Conservation (phyloP, 495 filamentous ascomycete species). For the Trichoderma parareesei region DNA sequence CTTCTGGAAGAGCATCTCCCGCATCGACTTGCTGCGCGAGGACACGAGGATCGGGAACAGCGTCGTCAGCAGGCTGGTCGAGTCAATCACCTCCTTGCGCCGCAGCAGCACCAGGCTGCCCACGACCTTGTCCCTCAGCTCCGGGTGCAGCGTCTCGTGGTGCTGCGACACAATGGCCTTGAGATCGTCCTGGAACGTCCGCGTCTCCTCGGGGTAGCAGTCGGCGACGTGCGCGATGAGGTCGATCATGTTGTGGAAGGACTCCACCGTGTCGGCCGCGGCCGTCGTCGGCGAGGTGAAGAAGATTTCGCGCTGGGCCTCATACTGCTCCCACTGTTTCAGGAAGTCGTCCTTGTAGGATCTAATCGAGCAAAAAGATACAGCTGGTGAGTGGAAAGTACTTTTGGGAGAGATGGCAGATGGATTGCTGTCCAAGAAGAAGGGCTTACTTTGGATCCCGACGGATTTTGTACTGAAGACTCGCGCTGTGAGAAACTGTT, state of each 20-base stretch:
- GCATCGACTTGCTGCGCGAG: slow-evolving; percentile 79
- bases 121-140: slow-evolving; percentile 89
- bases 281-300: slow-evolving; percentile 68
- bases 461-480: slow-evolving; percentile 80
- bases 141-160: slow-evolving; percentile 68
- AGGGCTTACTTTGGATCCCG: slow-evolving; percentile 61
- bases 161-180: slow-evolving; percentile 70
- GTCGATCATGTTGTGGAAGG: slow-evolving; percentile 77
- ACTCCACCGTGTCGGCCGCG: slow-evolving; percentile 65
- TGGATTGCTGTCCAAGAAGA: neutral
- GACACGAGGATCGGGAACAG: slow-evolving; percentile 85
- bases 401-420: slow-evolving; percentile 3
- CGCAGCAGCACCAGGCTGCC: slow-evolving; percentile 79
- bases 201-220: slow-evolving; percentile 76
- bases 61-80: slow-evolving; percentile 69
- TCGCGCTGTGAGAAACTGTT: slow-evolving; percentile 46
- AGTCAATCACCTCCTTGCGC: slow-evolving; percentile 88
- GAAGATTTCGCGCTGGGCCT: slow-evolving; percentile 84
- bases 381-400: neutral
- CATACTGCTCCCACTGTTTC: slow-evolving; percentile 87
- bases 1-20: slow-evolving; percentile 78
- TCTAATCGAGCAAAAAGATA: slow-evolving; percentile 23
- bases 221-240: slow-evolving; percentile 89
- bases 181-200: slow-evolving; percentile 70
- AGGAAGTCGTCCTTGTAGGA: slow-evolving; percentile 83